Base-by-base conservation (phyloP, 441 rosid genomes). In the Arabidopsis hybrid region DNA sequence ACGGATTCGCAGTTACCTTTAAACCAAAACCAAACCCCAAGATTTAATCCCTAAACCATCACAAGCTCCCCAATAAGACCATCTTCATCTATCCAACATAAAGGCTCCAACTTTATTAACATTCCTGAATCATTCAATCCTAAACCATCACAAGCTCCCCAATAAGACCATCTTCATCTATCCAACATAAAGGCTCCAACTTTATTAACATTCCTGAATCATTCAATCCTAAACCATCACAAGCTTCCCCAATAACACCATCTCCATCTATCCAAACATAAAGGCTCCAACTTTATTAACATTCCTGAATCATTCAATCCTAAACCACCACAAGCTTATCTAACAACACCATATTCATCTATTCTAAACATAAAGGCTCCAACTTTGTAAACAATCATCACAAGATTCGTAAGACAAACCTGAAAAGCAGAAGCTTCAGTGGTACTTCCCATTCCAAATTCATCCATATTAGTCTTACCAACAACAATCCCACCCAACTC, bases 361-460 rank as follows among this genome's bases (percentile, higher is more conserved):
- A 35, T n/a, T 35, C 17, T 36, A 9, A 47, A 34, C 21, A 11
- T 2, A 45, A 43, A 8, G 1, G 6, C 46, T 39, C 49, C 65
- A 60, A 60, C 70, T 36, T 16, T 47, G 12, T 46, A 5, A 53
- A 29, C 58, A 29, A 16, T 16, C 79, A 86, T 73, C 80, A 79
- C 77, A 80, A 71, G 36, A 68, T 53, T 56, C 9, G 29, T n/a
- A 50, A 35, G 3, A 29, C 58, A 21, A 78, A 93, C 98, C 97
- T 93, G 85, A 82, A 82, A 93, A 8, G 89, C 93, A 67, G 98
- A 94, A 57, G 83, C 86, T 83, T 94, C 99, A 47, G 99, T 94
- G 7, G 95, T 84, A 71, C 97, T 92, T 32, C 97, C 97, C 99
- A 92, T 94, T 4, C 99, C 99, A 56, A 94, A 94, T 74, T 94